Evolutionary conservation across 768 basidiomycete species (phyloP).

Genomic region (Dacryopinax primogenitus): DNA sequence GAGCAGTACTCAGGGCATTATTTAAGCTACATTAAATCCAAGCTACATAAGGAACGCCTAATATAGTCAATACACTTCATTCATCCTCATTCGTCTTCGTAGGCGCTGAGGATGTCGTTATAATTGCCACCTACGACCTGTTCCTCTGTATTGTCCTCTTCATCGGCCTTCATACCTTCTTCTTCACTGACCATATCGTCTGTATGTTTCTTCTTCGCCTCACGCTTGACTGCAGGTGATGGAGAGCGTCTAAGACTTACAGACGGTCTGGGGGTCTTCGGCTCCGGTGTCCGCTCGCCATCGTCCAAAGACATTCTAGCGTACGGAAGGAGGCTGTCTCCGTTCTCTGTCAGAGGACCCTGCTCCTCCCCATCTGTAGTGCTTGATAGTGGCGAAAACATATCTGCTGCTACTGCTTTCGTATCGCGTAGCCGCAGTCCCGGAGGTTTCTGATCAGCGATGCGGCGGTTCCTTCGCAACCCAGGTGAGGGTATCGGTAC

Average conservation of each 20-base stretch:
- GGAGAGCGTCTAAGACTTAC: not conserved
- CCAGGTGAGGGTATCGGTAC: not conserved
- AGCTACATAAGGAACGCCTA: not conserved
- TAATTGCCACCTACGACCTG: not conserved
- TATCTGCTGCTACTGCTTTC: not conserved
- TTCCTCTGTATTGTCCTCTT: not conserved
- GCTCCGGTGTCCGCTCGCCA: not conserved
- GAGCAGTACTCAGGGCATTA: no score
- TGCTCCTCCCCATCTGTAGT: not conserved
- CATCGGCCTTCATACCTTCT: not conserved
- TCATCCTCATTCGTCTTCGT: not conserved
- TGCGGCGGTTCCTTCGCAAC: not conserved
- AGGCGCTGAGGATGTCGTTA: not conserved
- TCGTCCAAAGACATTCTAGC: not conserved
- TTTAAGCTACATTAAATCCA: not conserved
- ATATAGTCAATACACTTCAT: not conserved
- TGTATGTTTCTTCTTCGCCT: not conserved
- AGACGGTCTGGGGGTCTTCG: not conserved
- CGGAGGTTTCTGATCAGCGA: not conserved
- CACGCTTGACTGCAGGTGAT: not conserved
- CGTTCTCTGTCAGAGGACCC: not conserved
- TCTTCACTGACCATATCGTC: not conserved
- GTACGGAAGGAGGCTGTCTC: not conserved
- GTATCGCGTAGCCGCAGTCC: not conserved
- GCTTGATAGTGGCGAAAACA: not conserved